Evolutionary conservation across 768 basidiomycete species (phyloP).

Genomic region (Mycena venus): DNA sequence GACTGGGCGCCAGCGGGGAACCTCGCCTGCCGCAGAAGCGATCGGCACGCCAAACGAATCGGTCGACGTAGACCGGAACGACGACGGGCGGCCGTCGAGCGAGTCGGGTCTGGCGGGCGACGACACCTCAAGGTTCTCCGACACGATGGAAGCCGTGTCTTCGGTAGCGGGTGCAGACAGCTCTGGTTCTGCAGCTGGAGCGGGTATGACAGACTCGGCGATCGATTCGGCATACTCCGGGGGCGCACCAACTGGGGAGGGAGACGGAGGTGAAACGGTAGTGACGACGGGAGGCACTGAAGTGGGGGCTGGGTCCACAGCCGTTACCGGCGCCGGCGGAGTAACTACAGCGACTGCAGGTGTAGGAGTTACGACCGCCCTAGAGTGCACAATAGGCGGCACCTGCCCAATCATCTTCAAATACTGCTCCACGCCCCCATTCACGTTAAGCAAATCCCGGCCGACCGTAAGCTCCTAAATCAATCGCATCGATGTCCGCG

Average conservation of each 20-base stretch:
- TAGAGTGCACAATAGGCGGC: not conserved
- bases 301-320: not conserved
- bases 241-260: conserved; percentile 15
- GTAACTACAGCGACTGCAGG: not conserved
- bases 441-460: conserved; percentile 71
- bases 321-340: not conserved
- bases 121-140: conserved; percentile 18
- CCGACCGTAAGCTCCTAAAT: conserved; percentile 74
- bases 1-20: conserved; percentile 55
- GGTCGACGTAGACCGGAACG: conserved; percentile 62
- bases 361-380: not conserved
- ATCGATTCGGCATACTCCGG: conserved; percentile 17
- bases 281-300: not conserved
- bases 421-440: conserved; percentile 77
- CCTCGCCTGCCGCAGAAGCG: conserved; percentile 48
- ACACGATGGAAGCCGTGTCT: conserved; percentile 5
- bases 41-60: conserved; percentile 65
- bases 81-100: conserved; percentile 24
- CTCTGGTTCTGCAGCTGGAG: not conserved
- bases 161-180: not conserved
- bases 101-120: conserved; percentile 37
- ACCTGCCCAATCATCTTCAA: conserved; percentile 66
- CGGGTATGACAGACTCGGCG: not conserved
- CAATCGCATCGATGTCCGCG: conserved; percentile 76
- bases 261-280: conserved; percentile 26